Evolutionary conservation across 2,329 filamentous ascomycete species (phyloP).

Genomic region (Alternaria dauci): DNA sequence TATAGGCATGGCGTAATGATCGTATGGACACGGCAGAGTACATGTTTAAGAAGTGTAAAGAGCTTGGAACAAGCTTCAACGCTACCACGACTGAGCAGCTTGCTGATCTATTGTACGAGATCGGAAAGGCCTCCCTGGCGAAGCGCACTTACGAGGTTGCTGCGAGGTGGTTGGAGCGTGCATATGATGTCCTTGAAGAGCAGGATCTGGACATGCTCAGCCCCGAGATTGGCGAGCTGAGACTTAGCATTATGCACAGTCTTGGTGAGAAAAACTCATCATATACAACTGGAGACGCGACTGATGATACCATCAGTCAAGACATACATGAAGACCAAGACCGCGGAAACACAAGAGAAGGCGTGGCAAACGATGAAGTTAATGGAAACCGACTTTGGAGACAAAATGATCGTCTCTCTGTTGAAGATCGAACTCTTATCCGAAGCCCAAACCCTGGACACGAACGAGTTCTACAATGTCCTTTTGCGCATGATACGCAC

Average conservation of each 20-base stretch:
- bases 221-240: conserved; percentile 68
- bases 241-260: conserved; percentile 70
- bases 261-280: conserved; percentile 41
- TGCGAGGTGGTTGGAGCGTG: conserved; percentile 76
- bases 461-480: conserved; percentile 56
- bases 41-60: conserved; percentile 71
- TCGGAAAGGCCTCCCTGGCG: conserved; percentile 68
- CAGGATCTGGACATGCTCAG: conserved; percentile 66
- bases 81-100: conserved; percentile 66
- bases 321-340: conserved; percentile 60
- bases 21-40: conserved; percentile 80
- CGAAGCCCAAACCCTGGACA: conserved; percentile 47
- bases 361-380: conserved; percentile 66
- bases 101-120: conserved; percentile 73
- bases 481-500: conserved; percentile 69
- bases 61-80: conserved; percentile 54
- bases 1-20: conserved; percentile 76
- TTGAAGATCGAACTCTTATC: conserved; percentile 73
- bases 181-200: conserved; percentile 65
- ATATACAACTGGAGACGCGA: no score
- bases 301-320: conserved; percentile 58
- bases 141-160: conserved; percentile 65
- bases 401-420: conserved; percentile 71
- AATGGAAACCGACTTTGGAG: conserved; percentile 71
- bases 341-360: conserved; percentile 56